Conservation (phyloP, 2,329 filamentous ascomycete species). For the Monosporascus sp. region DNA sequence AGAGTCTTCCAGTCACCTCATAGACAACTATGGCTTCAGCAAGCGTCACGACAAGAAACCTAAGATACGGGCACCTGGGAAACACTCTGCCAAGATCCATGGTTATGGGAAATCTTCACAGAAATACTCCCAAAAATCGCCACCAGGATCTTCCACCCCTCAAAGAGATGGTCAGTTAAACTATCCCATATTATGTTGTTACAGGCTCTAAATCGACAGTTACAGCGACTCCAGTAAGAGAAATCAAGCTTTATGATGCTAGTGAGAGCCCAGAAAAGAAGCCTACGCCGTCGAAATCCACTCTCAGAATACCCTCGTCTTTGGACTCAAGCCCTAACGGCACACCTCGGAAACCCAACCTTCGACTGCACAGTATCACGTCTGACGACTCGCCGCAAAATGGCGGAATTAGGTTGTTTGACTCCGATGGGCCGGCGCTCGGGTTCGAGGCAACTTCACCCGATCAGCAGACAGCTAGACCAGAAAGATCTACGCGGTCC, state of each 20-base stretch:
- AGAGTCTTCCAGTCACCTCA: slow-evolving; percentile 8
- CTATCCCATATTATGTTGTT: not conserved
- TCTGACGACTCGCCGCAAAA: slow-evolving; percentile 1
- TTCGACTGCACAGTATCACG: slow-evolving; percentile 5
- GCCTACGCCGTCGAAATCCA: slow-evolving; percentile 2
- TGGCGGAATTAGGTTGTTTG: slow-evolving; percentile 2
- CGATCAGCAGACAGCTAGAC: not conserved
- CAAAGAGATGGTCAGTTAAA: slow-evolving; percentile 7
- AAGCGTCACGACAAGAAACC: slow-evolving; percentile 5
- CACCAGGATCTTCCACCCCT: slow-evolving; percentile 7
- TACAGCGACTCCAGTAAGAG: not conserved
- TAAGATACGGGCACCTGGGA: slow-evolving; percentile 4
- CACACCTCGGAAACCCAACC: not conserved
- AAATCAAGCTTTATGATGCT: not conserved
- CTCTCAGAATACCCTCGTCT: slow-evolving; percentile 7
- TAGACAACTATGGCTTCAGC: slow-evolving; percentile 7
- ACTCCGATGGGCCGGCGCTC: slow-evolving; percentile 1
- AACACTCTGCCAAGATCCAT: slow-evolving; percentile 10
- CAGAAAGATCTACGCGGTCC: slow-evolving; percentile 1
- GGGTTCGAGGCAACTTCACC: not conserved
- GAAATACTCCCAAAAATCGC: slow-evolving; percentile 10
- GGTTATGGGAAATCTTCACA: slow-evolving; percentile 9
- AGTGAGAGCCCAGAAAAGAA: slow-evolving; percentile 8
- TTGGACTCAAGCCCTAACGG: slow-evolving; percentile 4
- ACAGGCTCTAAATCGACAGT: not conserved